These are phyloP conservation scores for Hymenoscyphus occultus DNA, from an alignment of 2,329 filamentous ascomycete species.

Conservation along the genomic window DNA sequence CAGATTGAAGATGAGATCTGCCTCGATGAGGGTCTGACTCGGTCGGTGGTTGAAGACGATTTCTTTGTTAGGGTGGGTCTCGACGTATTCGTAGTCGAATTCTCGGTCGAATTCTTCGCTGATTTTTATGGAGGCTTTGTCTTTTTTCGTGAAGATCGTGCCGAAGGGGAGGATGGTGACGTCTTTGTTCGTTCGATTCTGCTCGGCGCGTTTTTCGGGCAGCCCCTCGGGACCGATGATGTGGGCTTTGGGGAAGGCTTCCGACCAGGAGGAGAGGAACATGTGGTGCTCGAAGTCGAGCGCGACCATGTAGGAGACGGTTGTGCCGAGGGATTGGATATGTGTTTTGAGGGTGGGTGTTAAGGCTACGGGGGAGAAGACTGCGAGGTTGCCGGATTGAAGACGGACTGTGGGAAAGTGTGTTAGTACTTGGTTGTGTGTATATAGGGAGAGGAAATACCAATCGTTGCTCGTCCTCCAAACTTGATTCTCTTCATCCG, in stretches of 20 bases:
- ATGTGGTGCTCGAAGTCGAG: constrained; percentile 94
- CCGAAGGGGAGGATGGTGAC: constrained; percentile 51
- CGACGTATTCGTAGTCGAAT: constrained; percentile 82
- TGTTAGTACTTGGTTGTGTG: constrained; percentile 9
- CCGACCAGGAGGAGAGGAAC: constrained; percentile 81
- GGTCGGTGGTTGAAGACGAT: constrained; percentile 83
- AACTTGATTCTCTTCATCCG: constrained; percentile 78
- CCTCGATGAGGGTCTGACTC: constrained; percentile 76
- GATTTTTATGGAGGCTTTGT: constrained; percentile 52
- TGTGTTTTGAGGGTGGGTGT: constrained; percentile 69
- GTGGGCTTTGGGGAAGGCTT: constrained; percentile 72
- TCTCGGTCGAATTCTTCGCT: constrained; percentile 79
- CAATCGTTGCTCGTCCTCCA: constrained; percentile 82
- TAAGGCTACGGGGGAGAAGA: constrained; percentile 88
- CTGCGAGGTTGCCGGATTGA: constrained; percentile 71
- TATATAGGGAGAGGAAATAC: constrained; percentile 42
- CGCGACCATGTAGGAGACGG: constrained; percentile 80
- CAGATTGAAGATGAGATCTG: constrained; percentile 89
- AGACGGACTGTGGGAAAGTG: constrained; percentile 42
- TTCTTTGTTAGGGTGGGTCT: constrained; percentile 78
- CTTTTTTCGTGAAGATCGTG: constrained; percentile 61
- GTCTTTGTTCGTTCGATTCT: constrained; percentile 50
- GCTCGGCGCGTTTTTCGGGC: constrained; percentile 71
- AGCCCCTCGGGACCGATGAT: constrained; percentile 82
- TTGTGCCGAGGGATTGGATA: constrained; percentile 62